phyloP scores from a whole-genome alignment of 345 rosid species.

The Tarenaya hassleriana region DNA sequence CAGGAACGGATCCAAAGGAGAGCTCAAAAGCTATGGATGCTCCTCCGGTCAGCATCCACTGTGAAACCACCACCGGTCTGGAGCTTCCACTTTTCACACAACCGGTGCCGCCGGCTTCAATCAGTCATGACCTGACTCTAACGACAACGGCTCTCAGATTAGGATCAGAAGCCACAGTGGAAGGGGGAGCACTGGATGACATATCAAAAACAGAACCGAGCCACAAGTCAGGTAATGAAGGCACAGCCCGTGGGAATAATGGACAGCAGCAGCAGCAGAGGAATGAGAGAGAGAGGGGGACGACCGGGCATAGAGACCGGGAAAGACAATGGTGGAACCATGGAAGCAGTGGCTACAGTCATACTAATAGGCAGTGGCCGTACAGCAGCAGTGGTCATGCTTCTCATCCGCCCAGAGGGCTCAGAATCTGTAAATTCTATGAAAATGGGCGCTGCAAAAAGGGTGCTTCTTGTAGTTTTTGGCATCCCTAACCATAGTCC shows the following conservation, averaged over 20 bases:
- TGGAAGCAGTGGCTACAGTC: slow-evolving; percentile 34
- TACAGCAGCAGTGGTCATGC: slow-evolving; percentile 37
- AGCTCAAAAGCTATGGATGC: slow-evolving; percentile 33
- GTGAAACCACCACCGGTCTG: slow-evolving; percentile 36
- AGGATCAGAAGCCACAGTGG: slow-evolving; percentile 36
- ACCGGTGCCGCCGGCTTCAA: slow-evolving; percentile 27
- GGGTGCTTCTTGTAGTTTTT: slow-evolving; percentile 71
- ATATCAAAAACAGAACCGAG: slow-evolving; percentile 30
- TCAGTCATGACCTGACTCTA: slow-evolving; percentile 23
- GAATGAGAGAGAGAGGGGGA: slow-evolving; percentile 32
- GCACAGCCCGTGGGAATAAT: slow-evolving; percentile 31
- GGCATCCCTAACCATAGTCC: slow-evolving; percentile 61
- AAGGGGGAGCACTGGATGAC: slow-evolving; percentile 39
- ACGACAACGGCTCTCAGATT: slow-evolving; percentile 35
- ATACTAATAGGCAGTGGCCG: slow-evolving; percentile 48
- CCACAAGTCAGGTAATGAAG: slow-evolving; percentile 33
- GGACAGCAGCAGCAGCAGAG: slow-evolving; percentile 42
- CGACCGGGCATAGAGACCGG: slow-evolving; percentile 42
- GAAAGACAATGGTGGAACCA: slow-evolving; percentile 26
- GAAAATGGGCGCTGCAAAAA: slow-evolving; percentile 68
- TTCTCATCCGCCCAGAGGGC: slow-evolving; percentile 60
- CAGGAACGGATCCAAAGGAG: slow-evolving; percentile 37
- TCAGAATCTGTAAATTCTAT: slow-evolving; percentile 64
- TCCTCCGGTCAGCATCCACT: slow-evolving; percentile 48
- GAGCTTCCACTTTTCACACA: slow-evolving; percentile 42